A percentile compares a stretch with the other conserved stretches of the same genome.
Evolutionary conservation across 2,329 filamentous ascomycete genomes (phyloP).

Genomic region (Fusarium stilboides): DNA sequence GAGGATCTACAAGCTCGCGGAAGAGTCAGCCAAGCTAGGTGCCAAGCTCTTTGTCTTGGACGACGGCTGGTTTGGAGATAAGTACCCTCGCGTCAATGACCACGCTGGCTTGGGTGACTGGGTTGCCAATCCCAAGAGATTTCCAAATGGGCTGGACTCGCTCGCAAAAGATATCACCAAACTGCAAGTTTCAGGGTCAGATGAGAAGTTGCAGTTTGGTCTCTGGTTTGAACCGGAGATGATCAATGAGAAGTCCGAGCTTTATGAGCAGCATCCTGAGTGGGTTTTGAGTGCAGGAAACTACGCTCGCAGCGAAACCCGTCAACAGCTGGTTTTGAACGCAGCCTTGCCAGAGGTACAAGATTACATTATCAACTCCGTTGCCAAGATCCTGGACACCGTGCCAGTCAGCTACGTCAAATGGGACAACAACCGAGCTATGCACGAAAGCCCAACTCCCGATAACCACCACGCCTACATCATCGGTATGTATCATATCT

Average conservation of each 20-base stretch:
- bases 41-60: conserved; percentile 76
- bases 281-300: conserved; percentile 73
- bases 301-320: conserved; percentile 69
- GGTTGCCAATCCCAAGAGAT: conserved; percentile 70
- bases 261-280: conserved; percentile 74
- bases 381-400: conserved; percentile 68
- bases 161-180: conserved; percentile 67
- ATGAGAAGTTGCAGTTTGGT: conserved; percentile 69
- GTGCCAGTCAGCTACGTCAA: conserved; percentile 73
- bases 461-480: conserved; percentile 72
- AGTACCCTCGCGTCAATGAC: conserved; percentile 72
- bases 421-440: conserved; percentile 78
- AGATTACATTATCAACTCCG: conserved; percentile 70
- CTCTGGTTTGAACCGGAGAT: conserved; percentile 80
- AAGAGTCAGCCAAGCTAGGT: conserved; percentile 71
- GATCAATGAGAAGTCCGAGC: conserved; percentile 73
- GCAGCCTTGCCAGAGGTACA: conserved; percentile 73
- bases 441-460: conserved; percentile 71
- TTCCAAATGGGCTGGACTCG: conserved; percentile 69
- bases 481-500: conserved; percentile 74
- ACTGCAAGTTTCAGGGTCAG: conserved; percentile 63
- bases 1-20: conserved; percentile 68
- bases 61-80: conserved; percentile 75
- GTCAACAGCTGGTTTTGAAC: conserved; percentile 75
- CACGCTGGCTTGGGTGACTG: conserved; percentile 74